Evolutionary conservation across 2,329 filamentous ascomycete genomes (phyloP), one percentile per base, ranked within the genome.

Genomic region (Claviceps spartinae): DNA sequence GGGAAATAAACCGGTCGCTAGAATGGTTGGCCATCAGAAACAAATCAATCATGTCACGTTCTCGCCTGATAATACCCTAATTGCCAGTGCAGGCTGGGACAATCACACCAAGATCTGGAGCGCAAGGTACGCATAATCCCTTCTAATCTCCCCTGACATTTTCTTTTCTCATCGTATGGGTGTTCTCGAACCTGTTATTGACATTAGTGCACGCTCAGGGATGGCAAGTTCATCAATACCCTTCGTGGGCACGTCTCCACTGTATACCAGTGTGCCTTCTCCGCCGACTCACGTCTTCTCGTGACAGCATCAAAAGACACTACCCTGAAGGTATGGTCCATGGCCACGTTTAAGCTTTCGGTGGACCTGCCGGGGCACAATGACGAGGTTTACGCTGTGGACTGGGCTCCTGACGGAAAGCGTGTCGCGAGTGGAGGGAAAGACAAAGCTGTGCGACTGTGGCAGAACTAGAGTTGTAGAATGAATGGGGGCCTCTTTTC

Each of bases 1-100:
- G 54, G 83, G 84, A 4, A 86, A 76, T 7, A 96, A 97, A 66
- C 90, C 91, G 0, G 73, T 97, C 3, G 85, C 87, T n/a, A 77
- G 89, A 37, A 78, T 97, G 69, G 70, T 88, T n/a, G 93, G 93
- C 2, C 93, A 98, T 63, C 88, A 96, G 66, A 97, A 97, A 70
- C 87, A 91, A 63, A 90, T 97, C 59, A 96, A 97, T 66, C 87
- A 96, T 64, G 90, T 97, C 47, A 86, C 84, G 0, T 97, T 97
- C 69, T 95, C 88, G 1, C 89, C 91, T 0, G 90, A 97, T 62
- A 91, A 89, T 37, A 76, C 80, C 8, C 77, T 91, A 54, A 89
- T 98, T 60, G 93, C 93, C 8, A 94, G 86, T 40, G 83, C 87
- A 8, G 84, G 85, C 4, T 98, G 91, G 72, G 93, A 98, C 67